Conservation (phyloP, 768 basidiomycete genomes). For the Lactifluus pinguis region DNA sequence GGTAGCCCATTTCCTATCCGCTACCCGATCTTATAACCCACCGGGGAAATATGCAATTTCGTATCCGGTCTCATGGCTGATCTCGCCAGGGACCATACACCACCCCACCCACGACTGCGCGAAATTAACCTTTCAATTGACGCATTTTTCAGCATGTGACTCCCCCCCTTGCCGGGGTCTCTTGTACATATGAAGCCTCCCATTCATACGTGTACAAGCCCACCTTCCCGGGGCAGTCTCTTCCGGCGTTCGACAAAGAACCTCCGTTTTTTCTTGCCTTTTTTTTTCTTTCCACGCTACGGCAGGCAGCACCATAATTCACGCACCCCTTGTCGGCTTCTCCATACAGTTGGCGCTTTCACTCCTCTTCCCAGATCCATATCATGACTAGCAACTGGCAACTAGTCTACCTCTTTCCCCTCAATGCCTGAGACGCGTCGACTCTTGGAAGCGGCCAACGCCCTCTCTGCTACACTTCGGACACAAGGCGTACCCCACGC, state of each 20-base stretch:
- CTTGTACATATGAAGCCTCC: conserved; percentile 6
- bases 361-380: conserved; percentile 24
- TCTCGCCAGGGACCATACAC: conserved; percentile 4
- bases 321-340: conserved; percentile 12
- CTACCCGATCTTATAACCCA: neutral
- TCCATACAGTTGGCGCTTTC: conserved; percentile 16
- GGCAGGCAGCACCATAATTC: neutral
- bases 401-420: conserved; percentile 23
- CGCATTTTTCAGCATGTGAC: conserved; percentile 15
- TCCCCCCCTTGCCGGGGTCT: neutral
- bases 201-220: conserved; percentile 16
- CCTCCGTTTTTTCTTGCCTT: neutral
- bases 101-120: neutral
- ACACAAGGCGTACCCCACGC: conserved; percentile 61
- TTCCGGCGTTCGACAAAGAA: conserved; percentile 11
- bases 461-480: conserved; percentile 59
- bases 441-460: conserved; percentile 67
- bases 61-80: neutral
- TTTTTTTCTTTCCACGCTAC: conserved; percentile 10
- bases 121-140: conserved; percentile 14
- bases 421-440: conserved; percentile 64
- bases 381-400: conserved; percentile 45
- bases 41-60: conserved; percentile 2
- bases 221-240: conserved; percentile 10
- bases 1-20: neutral